phyloP scores from a whole-genome alignment of 2,329 filamentous ascomycete species.

The Emmonsiellopsis sp. region DNA sequence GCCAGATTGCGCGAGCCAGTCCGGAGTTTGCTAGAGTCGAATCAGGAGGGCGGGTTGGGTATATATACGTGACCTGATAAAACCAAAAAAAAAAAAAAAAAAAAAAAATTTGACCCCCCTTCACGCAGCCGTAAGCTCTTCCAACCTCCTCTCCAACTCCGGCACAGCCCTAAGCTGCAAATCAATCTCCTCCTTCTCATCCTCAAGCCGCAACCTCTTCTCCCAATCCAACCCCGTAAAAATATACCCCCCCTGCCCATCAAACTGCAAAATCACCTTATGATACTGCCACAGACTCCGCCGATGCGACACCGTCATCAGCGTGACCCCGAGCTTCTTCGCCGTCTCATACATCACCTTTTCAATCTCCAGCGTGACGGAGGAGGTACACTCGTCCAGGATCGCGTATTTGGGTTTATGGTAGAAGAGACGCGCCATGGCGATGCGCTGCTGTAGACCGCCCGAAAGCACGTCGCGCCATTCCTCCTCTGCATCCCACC shows the following conservation, averaged over 20 bases:
- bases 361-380: constrained; percentile 90
- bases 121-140: constrained; percentile 56
- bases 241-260: constrained; percentile 83
- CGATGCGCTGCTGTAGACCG: constrained; percentile 88
- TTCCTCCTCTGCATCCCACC: constrained; percentile 91
- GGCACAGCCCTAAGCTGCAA: constrained; percentile 75
- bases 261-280: constrained; percentile 87
- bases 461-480: constrained; percentile 92
- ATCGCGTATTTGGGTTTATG: constrained; percentile 90
- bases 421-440: constrained; percentile 93
- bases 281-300: constrained; percentile 96
- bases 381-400: constrained; percentile 90
- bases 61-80: too few species aligned
- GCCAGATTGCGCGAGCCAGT: too few species aligned
- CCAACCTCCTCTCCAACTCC: constrained; percentile 76
- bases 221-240: constrained; percentile 89
- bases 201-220: constrained; percentile 72
- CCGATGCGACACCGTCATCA: constrained; percentile 94
- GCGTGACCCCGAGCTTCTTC: constrained; percentile 79
- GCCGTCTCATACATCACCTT: constrained; percentile 96
- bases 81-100: background rate
- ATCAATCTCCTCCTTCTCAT: constrained; percentile 93
- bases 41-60: too few species aligned
- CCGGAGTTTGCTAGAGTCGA: too few species aligned
- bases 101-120: background rate